Evolutionary conservation across 2,329 filamentous ascomycete genomes (phyloP), one percentile per base, ranked within the genome.

Genomic region (Thelonectria rubi): DNA sequence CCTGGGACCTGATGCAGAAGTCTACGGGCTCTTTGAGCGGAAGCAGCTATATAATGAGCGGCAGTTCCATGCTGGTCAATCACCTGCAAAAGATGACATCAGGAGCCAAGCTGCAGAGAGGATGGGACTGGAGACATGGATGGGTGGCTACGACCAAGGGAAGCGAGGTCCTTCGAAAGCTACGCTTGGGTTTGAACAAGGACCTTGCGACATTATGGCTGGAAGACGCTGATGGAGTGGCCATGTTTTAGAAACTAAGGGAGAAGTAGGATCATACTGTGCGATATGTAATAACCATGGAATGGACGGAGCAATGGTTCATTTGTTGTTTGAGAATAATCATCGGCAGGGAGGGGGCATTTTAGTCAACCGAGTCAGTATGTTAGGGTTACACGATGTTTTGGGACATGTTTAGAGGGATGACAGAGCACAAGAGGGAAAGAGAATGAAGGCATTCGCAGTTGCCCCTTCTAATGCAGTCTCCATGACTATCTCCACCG

Each of bases 41-140:
- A 2, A 86, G 84, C 14, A 85, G 85, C 59, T 91, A 91, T 77
- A 84, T 89, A 53, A 82, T 96, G 71, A 88, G 91, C 12, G 91
- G 91, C 15, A 93, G 87, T 72, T 89, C 89, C 32, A 87, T 94
- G 80, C 79, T 94, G 37, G 86, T 83, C 10, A 87, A 82, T 62
- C 86, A 87, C 70, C 75, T 88, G 69, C 86, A 84, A 72, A 86
- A 85, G 67, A 82, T 88, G 52, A 78, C 80, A n/a, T 80, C 81
- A 18, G 86, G 84, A 7, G 78, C 78, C n/a, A 77, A 83, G 56
- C 76, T 81, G 7, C 82, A 86, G 65, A 80, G 90, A 55, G 87
- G 87, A 12, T 93, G 91, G 91, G 89, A 94, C 76, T 94, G 91
- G 92, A 81, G 92, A 68, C 81, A 80, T 76, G 91, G 91, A 88